Evolutionary conservation across 176 grass and related monocot species (phyloP).

Genomic region (Raddia guianensis): DNA sequence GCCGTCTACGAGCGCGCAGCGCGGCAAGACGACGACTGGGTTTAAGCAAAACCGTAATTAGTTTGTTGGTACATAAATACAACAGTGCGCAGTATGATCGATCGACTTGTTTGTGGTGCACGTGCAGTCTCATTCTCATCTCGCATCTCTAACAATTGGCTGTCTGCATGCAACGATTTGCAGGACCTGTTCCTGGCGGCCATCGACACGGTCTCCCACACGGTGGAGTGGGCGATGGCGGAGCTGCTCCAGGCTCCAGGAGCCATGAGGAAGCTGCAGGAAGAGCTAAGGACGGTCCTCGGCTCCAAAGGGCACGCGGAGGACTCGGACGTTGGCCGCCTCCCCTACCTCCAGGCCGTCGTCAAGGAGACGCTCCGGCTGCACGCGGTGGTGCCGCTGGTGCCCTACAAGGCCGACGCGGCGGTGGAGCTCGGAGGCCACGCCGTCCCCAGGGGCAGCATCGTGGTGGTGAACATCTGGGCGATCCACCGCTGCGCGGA

Average conservation of each 20-base stretch:
- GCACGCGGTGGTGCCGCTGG: conserved; percentile 14
- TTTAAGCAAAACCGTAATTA: no score
- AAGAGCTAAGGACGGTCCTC: neutral
- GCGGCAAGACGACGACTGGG: no score
- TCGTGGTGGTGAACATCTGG: conserved; percentile 52
- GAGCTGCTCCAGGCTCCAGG: conserved; percentile 24
- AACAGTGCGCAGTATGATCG: no score
- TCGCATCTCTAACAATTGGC: no score
- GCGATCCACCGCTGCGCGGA: conserved; percentile 29
- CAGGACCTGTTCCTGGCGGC: conserved; percentile 37
- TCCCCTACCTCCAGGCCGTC: conserved; percentile 42
- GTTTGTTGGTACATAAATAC: no score
- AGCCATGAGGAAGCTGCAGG: neutral
- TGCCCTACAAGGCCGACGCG: neutral
- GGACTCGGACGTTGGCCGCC: conserved; percentile 14
- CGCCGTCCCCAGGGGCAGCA: conserved; percentile 31
- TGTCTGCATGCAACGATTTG: neutral
- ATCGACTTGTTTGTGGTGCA: no score
- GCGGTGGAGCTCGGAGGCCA: conserved; percentile 18
- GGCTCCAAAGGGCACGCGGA: neutral
- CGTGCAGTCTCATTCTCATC: no score
- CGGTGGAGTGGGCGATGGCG: conserved; percentile 42
- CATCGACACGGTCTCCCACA: conserved; percentile 31
- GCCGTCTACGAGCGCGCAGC: no score
- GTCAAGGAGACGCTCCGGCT: conserved; percentile 32